Conservation (phyloP, 805 yeast species). For the Helenozyma baotianmanensis region DNA sequence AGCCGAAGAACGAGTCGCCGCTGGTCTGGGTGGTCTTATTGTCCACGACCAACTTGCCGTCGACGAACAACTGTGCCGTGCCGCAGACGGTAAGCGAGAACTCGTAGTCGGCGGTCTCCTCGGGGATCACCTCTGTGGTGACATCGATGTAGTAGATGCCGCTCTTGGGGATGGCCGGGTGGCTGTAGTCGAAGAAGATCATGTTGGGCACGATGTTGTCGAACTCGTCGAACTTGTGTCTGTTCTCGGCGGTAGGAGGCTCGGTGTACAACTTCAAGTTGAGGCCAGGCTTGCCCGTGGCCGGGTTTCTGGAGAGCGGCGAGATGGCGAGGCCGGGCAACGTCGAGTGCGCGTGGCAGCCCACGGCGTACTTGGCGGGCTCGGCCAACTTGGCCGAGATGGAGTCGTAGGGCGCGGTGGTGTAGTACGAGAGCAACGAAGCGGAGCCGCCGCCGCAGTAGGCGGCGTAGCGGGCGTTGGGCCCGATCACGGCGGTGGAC, state of each 20-base stretch:
- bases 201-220: conserved; percentile 12
- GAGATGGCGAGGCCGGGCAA: conserved; percentile 27
- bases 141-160: conserved; percentile 16
- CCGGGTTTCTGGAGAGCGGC: conserved; percentile 15
- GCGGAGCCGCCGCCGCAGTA: conserved; percentile 66
- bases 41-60: conserved; percentile 11
- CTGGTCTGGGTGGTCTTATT: conserved; percentile 5
- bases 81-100: conserved; percentile 12
- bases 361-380: conserved; percentile 24
- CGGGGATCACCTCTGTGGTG: conserved; percentile 20
- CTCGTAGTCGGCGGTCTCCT: conserved; percentile 14
- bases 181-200: conserved; percentile 16
- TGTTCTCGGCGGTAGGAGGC: conserved; percentile 16
- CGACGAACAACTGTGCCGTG: conserved; percentile 12
- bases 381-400: conserved; percentile 29
- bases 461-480: conserved; percentile 48
- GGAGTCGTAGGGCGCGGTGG: conserved; percentile 46
- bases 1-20: conserved; percentile 10
- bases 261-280: conserved; percentile 22
- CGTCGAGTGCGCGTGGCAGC: conserved; percentile 29
- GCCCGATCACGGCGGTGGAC: conserved; percentile 52
- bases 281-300: conserved; percentile 24
- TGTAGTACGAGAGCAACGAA: conserved; percentile 43
- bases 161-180: conserved; percentile 2
- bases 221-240: conserved; percentile 23